Evolutionary conservation across 768 basidiomycete species (phyloP), one percentile per base, ranked within the genome.

Genomic region (Serendipita vermifera): DNA sequence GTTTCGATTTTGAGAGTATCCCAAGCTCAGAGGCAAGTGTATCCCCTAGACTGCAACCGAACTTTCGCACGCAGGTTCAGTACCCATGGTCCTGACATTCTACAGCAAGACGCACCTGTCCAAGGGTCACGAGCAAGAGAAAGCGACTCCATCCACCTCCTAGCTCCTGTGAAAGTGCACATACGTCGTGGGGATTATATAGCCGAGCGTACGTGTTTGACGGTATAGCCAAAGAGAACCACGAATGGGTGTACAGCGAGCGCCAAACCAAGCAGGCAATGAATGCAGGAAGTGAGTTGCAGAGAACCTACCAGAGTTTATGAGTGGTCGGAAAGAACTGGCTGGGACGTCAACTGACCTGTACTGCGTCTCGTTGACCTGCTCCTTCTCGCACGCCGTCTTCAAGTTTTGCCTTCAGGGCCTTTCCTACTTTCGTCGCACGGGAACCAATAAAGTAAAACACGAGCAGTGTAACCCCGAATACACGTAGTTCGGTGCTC

Each of bases 11-110:
- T 24, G 90, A 85, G 38, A 96, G 74, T 60, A 96, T 91, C 32
- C 93, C 93, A 22, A 96, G 76, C 69, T 96, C 93, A 6, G 89
- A 93, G 0, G 91, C 91, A 2, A 97, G 79, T 0, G 92, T 96
- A 63, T 96, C 92, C 3, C 88, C 92, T 6, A 92, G 73, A 65
- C 86, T 90, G 67, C 87, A 91, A 2, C 83, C 82, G 67, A 90
- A 88, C 65, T 93, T 90, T 3, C 14, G 22, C 22, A 38, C 15
- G 33, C 1, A 20, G 33, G 27, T 29, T 38, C 24, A 56, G 39
- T 15, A 56, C 13, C 13, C 11, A 32, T 33, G 11, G 5, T 54
- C 20, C 32, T n/a, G 24, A 48, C 7, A 11, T 5, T 31, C 27
- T 38, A 65, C 24, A 40, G 11, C 9, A 17, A 57, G 22, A 63